These are phyloP conservation scores for Alternaria gaisen DNA, from an alignment of 2,329 filamentous ascomycete species.

Conservation along the genomic window DNA sequence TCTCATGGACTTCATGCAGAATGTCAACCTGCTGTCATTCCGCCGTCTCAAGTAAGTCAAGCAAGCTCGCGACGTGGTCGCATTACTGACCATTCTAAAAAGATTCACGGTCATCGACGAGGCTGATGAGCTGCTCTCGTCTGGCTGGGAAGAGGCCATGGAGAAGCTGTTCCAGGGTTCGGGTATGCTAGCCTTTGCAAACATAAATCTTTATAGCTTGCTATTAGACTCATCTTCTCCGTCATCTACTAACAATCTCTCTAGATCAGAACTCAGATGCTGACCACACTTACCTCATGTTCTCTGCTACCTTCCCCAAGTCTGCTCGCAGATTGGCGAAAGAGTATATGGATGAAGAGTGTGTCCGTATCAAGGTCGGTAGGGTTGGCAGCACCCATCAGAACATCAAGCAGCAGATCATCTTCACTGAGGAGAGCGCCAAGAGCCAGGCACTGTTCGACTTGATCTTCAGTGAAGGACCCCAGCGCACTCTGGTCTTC, in stretches of 20 bases:
- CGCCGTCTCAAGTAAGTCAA: slow-evolving; percentile 74
- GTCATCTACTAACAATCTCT: slow-evolving; percentile 17
- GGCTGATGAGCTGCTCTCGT: slow-evolving; percentile 87
- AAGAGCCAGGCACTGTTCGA: slow-evolving; percentile 79
- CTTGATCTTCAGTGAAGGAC: slow-evolving; percentile 69
- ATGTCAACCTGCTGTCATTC: slow-evolving; percentile 73
- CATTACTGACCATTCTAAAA: background rate
- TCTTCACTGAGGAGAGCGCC: slow-evolving; percentile 69
- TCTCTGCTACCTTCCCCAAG: slow-evolving; percentile 94
- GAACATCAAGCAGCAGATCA: slow-evolving; percentile 81
- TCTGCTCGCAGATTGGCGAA: slow-evolving; percentile 77
- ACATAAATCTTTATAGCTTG: background rate
- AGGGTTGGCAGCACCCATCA: slow-evolving; percentile 82
- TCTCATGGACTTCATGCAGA: slow-evolving; percentile 82
- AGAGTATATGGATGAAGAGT: slow-evolving; percentile 75
- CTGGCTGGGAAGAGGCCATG: slow-evolving; percentile 81
- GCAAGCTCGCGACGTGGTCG: background rate
- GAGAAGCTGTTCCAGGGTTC: slow-evolving; percentile 79
- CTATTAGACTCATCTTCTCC: background rate
- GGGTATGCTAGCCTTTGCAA: slow-evolving; percentile 64
- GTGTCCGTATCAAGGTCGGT: slow-evolving; percentile 84
- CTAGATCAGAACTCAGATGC: slow-evolving; percentile 77
- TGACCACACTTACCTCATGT: slow-evolving; percentile 78
- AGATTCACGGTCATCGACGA: slow-evolving; percentile 71
- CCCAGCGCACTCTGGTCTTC: slow-evolving; percentile 76